Evolutionary conservation across 2,329 filamentous ascomycete genomes (phyloP), one percentile per base, ranked within the genome.

Genomic region (Cladosporium cucumerinum): DNA sequence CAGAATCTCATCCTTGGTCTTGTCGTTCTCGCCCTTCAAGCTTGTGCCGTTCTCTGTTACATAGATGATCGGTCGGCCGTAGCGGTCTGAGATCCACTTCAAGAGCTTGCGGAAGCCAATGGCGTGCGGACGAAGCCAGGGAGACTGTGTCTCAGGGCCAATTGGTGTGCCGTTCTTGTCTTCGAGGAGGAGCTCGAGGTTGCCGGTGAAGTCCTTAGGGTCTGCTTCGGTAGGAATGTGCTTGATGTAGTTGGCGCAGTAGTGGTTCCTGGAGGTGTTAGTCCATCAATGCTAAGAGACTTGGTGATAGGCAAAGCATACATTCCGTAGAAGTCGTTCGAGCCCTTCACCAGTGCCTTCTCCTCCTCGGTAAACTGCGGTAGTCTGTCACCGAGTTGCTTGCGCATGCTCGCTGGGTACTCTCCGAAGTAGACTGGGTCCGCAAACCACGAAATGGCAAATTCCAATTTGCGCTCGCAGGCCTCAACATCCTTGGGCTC

Each of bases 281-380:
- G 49, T 25, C 12, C 3, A 7, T 21, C 28, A n/a, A 7, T 26
- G 18, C 10, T 11, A 11, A 8, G 4, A 36, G 8, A 10, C 1
- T 39, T 12, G 30, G 11, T 3, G 2, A 12, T 5, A 10, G 30
- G 3, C 28, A 6, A 14, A 57, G 6, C 54, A 39, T 64, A 65
- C 91, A 94, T 94, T 77, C 91, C 92, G 78, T 96, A 96, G 79
- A 96, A 96, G 81, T 96, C 92, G 77, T 95, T 95, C 75, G 89
- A 92, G n/a, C 90, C 91, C 73, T 89, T 84, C 54, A 96, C 87
- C n/a, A 95, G 82, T 2, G 85, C 86, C 26, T 82, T 77, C 74
- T 96, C 91, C 69, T 91, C 89, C 0, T 84, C 78, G 0, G 89
- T 92, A 77, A 91, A 95, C 52, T 82, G 81, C 5, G 92, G 92